Evolutionary conservation across 192 early-diverging fungal genomes (phyloP).

Genomic region (Coemansia sp.): DNA sequence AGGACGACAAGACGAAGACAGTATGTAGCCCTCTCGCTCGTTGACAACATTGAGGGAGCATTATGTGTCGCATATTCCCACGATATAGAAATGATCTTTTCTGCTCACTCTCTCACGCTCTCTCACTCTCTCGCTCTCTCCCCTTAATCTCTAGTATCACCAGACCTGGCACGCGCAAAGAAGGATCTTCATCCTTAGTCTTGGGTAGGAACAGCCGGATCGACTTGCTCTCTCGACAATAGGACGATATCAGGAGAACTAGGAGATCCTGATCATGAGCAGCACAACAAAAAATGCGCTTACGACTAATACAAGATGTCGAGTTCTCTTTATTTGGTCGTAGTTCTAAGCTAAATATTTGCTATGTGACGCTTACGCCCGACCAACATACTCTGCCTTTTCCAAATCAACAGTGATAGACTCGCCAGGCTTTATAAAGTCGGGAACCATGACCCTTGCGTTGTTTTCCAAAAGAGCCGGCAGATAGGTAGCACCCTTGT

Average conservation of each 20-base stretch:
- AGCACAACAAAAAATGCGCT: not conserved
- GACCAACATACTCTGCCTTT: constrained; percentile 61
- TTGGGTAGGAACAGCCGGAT: not conserved
- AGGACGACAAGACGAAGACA: not conserved
- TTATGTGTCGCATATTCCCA: not conserved
- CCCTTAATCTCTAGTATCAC: not conserved
- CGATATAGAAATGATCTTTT: not conserved
- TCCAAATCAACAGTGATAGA: constrained; percentile 70
- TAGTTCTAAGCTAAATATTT: not conserved
- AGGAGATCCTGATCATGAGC: not conserved
- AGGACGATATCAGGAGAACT: not conserved
- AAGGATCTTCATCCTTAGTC: not conserved
- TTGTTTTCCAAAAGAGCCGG: constrained; percentile 66
- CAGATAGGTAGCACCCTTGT: constrained; percentile 71
- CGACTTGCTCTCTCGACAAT: not conserved
- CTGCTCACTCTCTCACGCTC: not conserved
- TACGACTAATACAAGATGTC: not conserved
- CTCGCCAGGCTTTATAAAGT: constrained; percentile 80
- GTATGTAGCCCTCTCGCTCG: not conserved
- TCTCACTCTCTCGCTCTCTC: not conserved
- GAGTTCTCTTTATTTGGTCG: not conserved
- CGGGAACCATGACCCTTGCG: constrained; percentile 69
- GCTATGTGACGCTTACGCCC: constrained; percentile 31
- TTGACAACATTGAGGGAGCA: not conserved
- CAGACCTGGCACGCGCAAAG: not conserved